Conservation (phyloP, 106 monocot genomes). For the Dendrobium huoshanense region DNA sequence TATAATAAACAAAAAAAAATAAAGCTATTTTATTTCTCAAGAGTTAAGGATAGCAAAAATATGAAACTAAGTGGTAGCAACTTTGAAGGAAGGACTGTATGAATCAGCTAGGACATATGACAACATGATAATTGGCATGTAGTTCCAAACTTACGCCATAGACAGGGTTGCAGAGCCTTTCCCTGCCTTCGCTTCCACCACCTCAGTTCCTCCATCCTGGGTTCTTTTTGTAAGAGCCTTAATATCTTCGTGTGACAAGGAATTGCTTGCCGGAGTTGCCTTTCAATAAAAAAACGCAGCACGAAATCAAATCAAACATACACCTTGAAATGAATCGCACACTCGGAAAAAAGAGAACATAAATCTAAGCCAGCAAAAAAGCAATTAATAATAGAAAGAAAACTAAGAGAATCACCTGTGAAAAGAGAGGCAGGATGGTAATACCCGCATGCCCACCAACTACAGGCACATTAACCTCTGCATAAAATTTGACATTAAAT, state of each 20-base stretch:
- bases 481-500: not conserved
- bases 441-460: conserved; percentile 95
- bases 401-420: conserved; percentile 48
- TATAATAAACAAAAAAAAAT: not conserved
- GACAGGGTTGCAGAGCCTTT: conserved; percentile 98
- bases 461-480: conserved; percentile 87
- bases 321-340: too few species aligned
- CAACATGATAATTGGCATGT: not conserved
- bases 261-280: conserved; percentile 82
- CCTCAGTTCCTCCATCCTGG: conserved; percentile 98
- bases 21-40: not conserved
- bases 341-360: too few species aligned
- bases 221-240: conserved; percentile 91
- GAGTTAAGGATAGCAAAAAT: not conserved
- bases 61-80: not conserved
- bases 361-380: not conserved
- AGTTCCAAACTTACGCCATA: conserved; percentile 75
- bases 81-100: not conserved
- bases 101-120: not conserved
- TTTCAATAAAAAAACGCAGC: conserved; percentile 10
- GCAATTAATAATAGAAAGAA: not conserved
- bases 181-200: conserved; percentile 97
- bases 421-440: conserved; percentile 91
- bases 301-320: not conserved
- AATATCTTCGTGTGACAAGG: conserved; percentile 66